Percentiles rank a stretch among this genome's conserved stretches.
These are phyloP conservation scores for Hymenoscyphus linearis DNA, from an alignment of 2,329 filamentous ascomycete species.

Conservation along the genomic window DNA sequence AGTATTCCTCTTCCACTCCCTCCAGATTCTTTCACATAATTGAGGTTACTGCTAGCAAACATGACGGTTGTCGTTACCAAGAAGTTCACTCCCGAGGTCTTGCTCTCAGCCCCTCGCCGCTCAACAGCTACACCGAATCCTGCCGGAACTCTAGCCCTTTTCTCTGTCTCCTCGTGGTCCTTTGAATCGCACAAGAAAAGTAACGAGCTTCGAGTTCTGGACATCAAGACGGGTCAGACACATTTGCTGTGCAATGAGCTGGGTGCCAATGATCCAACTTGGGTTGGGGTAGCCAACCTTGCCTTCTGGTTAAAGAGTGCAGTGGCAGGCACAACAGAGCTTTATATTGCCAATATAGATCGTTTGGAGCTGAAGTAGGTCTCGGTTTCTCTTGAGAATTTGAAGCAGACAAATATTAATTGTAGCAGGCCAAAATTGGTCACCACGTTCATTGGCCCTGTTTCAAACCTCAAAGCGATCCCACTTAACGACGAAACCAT, in stretches of 20 bases:
- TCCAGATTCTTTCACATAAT: not conserved
- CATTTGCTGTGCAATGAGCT: constrained; percentile 59
- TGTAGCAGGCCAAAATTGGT: constrained; percentile 40
- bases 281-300: constrained; percentile 47
- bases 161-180: constrained; percentile 70
- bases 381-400: not conserved
- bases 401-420: constrained; percentile 12
- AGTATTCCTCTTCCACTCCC: not conserved
- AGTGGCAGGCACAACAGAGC: constrained; percentile 40
- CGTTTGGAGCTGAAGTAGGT: constrained; percentile 21
- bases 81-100: constrained; percentile 71
- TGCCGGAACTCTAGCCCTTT: constrained; percentile 59
- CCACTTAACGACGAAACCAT: constrained; percentile 44
- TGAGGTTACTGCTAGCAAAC: not conserved
- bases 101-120: constrained; percentile 70
- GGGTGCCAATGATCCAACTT: constrained; percentile 65
- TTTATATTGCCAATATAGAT: constrained; percentile 27
- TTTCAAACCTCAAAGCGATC: constrained; percentile 56
- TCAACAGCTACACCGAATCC: constrained; percentile 66
- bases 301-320: constrained; percentile 42
- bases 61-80: not conserved
- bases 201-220: constrained; percentile 64
- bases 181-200: constrained; percentile 69
- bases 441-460: constrained; percentile 42
- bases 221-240: constrained; percentile 61